Evolutionary conservation across 345 rosid genomes (phyloP).

Genomic region (Eucalyptus tenuipes): DNA sequence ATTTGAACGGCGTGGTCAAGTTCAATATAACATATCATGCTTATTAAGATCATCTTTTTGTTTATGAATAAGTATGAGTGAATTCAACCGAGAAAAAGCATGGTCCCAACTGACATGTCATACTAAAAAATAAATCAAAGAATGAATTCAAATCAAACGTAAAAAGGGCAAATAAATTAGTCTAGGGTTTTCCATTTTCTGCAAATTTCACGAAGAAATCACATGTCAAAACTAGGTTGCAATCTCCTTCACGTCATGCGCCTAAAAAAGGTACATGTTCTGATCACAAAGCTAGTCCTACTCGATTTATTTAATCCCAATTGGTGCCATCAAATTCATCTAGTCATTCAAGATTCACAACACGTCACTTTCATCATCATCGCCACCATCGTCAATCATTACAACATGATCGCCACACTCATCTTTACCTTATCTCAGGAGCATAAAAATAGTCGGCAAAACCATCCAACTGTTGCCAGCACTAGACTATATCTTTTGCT

Average conservation of each 20-base stretch:
- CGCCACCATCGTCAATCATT: background rate
- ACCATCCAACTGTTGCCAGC: background rate
- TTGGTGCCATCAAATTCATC: background rate
- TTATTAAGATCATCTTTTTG: background rate
- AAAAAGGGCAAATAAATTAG: background rate
- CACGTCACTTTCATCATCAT: background rate
- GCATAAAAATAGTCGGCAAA: background rate
- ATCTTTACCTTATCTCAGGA: background rate
- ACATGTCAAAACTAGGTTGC: background rate
- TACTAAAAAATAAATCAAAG: background rate
- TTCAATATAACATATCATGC: background rate
- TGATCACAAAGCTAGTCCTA: background rate
- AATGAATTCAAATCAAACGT: background rate
- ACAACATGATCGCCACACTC: background rate
- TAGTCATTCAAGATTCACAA: background rate
- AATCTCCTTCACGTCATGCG: background rate
- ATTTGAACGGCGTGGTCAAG: background rate
- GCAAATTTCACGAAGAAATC: background rate
- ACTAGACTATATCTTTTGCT: background rate
- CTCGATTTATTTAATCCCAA: background rate
- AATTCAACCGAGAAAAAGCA: background rate
- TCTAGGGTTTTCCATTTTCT: background rate
- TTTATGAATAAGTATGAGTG: background rate
- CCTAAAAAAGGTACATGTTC: background rate
- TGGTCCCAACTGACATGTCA: background rate